Evolutionary conservation across 2,329 filamentous ascomycete species (phyloP).

Genomic region (Trichophaea hybrida): DNA sequence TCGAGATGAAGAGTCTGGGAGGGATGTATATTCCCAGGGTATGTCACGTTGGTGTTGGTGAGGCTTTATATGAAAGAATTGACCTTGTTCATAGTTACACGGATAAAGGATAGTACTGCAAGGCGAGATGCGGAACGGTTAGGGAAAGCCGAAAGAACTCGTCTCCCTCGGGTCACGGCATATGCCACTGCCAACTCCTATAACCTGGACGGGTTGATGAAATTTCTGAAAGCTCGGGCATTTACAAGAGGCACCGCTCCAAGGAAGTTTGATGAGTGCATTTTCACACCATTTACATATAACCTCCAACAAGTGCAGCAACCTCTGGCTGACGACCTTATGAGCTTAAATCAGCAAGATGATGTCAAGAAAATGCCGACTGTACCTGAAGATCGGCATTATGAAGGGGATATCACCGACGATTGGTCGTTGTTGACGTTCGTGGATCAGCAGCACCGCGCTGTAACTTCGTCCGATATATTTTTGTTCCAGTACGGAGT

Average conservation of each 20-base stretch:
- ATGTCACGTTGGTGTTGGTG: neutral
- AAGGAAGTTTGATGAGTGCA: slow-evolving; percentile 92
- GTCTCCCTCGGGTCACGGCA: slow-evolving; percentile 79
- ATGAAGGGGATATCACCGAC: slow-evolving; percentile 30
- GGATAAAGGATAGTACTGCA: slow-evolving; percentile 92
- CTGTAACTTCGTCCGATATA: slow-evolving; percentile 77
- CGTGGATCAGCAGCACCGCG: slow-evolving; percentile 22
- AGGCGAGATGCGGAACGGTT: slow-evolving; percentile 79
- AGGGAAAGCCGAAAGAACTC: slow-evolving; percentile 81
- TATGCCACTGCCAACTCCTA: slow-evolving; percentile 93
- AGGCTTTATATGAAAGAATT: neutral
- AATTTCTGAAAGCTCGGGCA: slow-evolving; percentile 72
- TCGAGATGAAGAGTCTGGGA: slow-evolving; percentile 78
- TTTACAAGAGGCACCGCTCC: slow-evolving; percentile 67
- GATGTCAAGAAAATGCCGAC: slow-evolving; percentile 3
- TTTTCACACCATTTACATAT: slow-evolving; percentile 69
- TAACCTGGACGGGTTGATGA: slow-evolving; percentile 75
- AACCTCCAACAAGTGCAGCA: slow-evolving; percentile 43
- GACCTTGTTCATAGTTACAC: slow-evolving; percentile 46
- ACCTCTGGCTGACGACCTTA: slow-evolving; percentile 53
- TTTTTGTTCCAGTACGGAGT: slow-evolving; percentile 97
- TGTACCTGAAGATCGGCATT: slow-evolving; percentile 26
- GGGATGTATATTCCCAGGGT: slow-evolving; percentile 83
- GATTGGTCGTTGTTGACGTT: slow-evolving; percentile 24
- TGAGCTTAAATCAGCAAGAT: slow-evolving; percentile 41